Percentiles rank a stretch among this genome's conserved stretches.
phyloP scores from a whole-genome alignment of 1,284 basidiomycete genomes.

The Leccinum solheimii region DNA sequence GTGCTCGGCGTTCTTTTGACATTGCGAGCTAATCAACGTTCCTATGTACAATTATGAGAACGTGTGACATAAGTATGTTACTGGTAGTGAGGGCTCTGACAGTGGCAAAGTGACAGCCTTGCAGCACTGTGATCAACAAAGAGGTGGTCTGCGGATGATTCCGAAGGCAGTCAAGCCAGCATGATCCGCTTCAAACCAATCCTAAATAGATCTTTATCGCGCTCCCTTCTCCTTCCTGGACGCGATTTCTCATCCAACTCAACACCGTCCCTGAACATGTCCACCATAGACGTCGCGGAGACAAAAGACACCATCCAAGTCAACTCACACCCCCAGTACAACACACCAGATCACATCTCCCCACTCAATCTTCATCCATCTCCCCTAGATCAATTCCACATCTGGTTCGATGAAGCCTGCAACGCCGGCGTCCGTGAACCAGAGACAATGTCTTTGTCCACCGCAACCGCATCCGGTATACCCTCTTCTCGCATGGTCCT shows the following conservation, averaged over 20 bases:
- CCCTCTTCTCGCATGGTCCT: conserved; percentile 91
- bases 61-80: background rate
- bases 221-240: background rate
- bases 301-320: conserved; percentile 60
- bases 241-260: conserved; percentile 1
- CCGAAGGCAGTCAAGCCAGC: background rate
- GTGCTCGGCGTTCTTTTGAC: background rate
- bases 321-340: conserved; percentile 75
- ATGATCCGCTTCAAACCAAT: background rate
- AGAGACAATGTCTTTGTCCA: conserved; percentile 86
- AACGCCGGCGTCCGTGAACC: conserved; percentile 71
- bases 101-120: background rate
- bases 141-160: background rate
- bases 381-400: conserved; percentile 81
- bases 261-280: conserved; percentile 19
- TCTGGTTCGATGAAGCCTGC: conserved; percentile 77
- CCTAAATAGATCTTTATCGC: conserved; percentile 18
- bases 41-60: no score
- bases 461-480: conserved; percentile 67
- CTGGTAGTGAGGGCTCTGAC: background rate
- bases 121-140: background rate
- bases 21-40: background rate
- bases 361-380: conserved; percentile 57
- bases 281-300: conserved; percentile 29
- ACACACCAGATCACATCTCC: conserved; percentile 60